phyloP scores from a whole-genome alignment of 1,139 yeast genomes.

The Magnusiomyces sp. region DNA sequence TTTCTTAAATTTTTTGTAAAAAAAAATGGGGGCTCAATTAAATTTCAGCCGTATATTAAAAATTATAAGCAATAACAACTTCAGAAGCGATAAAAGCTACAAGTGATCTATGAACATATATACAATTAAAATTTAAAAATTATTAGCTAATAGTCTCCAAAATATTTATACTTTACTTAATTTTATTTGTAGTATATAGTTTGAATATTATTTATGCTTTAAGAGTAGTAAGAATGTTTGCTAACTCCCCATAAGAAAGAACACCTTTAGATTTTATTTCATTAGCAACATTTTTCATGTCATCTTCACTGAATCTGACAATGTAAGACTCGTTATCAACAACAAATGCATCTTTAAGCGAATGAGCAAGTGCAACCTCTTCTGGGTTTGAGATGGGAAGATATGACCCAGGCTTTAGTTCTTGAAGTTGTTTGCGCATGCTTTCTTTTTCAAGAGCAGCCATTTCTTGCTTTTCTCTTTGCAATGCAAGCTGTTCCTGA shows the following conservation, averaged over 20 bases:
- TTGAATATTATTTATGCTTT: not conserved
- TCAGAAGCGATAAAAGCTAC: no score
- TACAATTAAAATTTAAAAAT: no score
- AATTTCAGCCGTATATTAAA: no score
- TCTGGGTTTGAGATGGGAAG: constrained; percentile 1
- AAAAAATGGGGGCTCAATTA: no score
- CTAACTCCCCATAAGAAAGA: constrained; percentile 8
- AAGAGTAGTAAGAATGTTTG: constrained; percentile 3
- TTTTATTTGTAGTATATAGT: no score
- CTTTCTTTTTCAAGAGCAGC: constrained; percentile 6
- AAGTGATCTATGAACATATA: no score
- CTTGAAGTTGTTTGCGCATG: constrained; percentile 7
- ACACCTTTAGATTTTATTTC: constrained; percentile 4
- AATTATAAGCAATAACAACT: no score
- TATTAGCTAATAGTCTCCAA: no score
- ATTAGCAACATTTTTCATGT: constrained; percentile 8
- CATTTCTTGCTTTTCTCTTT: constrained; percentile 10
- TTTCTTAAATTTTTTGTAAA: no score
- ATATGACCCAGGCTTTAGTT: constrained; percentile 9
- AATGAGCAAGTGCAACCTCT: constrained; percentile 5
- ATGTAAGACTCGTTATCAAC: constrained; percentile 9
- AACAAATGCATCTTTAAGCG: constrained; percentile 4
- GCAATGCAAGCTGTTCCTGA: constrained; percentile 10
- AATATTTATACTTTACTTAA: no score
- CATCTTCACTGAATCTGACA: constrained; percentile 9